Evolutionary conservation across 257 asterid genomes (phyloP).

Genomic region (Gardenia jasminoides): DNA sequence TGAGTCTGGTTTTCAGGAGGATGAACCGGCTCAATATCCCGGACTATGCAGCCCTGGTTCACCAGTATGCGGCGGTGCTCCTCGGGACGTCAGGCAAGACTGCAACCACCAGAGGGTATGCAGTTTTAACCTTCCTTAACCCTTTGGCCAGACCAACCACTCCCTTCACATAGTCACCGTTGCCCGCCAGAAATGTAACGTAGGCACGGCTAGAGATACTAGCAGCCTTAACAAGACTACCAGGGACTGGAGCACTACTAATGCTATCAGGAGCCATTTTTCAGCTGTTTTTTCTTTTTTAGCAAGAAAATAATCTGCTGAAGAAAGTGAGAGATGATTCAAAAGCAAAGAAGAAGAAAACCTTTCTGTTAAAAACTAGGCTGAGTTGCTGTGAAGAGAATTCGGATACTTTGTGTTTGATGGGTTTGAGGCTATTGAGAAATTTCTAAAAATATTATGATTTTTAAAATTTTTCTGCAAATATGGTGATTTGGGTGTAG

Average conservation of each 20-base stretch:
- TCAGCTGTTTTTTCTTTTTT: background rate
- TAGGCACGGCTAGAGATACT: constrained; percentile 30
- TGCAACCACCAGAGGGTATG: constrained; percentile 37
- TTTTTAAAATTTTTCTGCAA: no score
- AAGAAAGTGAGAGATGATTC: no score
- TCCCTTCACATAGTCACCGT: constrained; percentile 39
- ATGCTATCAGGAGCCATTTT: constrained; percentile 7
- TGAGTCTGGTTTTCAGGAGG: constrained; percentile 30
- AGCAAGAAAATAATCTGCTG: no score
- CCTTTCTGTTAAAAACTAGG: no score
- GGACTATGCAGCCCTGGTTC: constrained; percentile 32
- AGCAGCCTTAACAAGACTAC: constrained; percentile 18
- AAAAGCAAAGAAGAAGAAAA: no score
- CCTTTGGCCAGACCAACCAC: constrained; percentile 40
- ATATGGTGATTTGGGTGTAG: no score
- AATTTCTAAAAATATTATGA: no score
- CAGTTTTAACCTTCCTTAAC: constrained; percentile 26
- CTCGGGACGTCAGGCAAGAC: constrained; percentile 38
- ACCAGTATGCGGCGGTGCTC: constrained; percentile 37
- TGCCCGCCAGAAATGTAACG: constrained; percentile 34
- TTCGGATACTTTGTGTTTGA: no score
- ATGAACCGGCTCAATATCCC: constrained; percentile 33
- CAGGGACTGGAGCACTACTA: background rate
- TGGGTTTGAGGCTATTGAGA: no score
- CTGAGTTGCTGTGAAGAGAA: no score